Evolutionary conservation across 345 rosid genomes (phyloP).

Genomic region (Atalantia buxifolia): DNA sequence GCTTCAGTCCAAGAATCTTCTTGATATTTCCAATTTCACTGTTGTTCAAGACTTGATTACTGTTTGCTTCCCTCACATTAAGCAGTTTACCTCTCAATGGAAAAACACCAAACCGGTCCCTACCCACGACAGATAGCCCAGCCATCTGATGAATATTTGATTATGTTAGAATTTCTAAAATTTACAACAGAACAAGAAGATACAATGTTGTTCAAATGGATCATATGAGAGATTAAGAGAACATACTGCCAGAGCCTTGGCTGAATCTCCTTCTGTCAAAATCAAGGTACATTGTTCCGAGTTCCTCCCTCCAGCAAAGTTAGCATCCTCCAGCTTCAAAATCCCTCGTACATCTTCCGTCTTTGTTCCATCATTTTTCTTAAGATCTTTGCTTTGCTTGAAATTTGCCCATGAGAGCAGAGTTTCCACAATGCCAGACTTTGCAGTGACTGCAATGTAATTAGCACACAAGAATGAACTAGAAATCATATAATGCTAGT

Average conservation of each 20-base stretch:
- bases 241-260: conserved; percentile 93
- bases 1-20: conserved; percentile 96
- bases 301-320: conserved; percentile 80
- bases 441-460: conserved; percentile 50
- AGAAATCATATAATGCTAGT: not conserved
- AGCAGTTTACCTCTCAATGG: conserved; percentile 91
- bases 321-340: conserved; percentile 89
- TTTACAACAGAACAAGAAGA: not conserved
- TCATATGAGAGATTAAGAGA: not conserved
- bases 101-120: conserved; percentile 77
- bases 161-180: conserved; percentile 3
- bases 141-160: conserved; percentile 52
- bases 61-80: conserved; percentile 92
- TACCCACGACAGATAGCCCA: conserved; percentile 63
- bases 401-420: conserved; percentile 90
- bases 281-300: conserved; percentile 82
- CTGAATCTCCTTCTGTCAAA: conserved; percentile 99
- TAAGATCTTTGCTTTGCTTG: conserved; percentile 82
- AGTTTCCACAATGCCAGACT: conserved; percentile 75
- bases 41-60: conserved; percentile 76
- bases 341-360: conserved; percentile 50
- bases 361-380: conserved; percentile 90
- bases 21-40: conserved; percentile 81
- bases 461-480: not conserved
- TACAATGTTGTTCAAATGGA: not conserved